A percentile compares a stretch with the other conserved stretches of the same genome.
These are phyloP conservation scores for Extremus antarcticus DNA, from an alignment of 495 filamentous ascomycete genomes.

Conservation along the genomic window DNA sequence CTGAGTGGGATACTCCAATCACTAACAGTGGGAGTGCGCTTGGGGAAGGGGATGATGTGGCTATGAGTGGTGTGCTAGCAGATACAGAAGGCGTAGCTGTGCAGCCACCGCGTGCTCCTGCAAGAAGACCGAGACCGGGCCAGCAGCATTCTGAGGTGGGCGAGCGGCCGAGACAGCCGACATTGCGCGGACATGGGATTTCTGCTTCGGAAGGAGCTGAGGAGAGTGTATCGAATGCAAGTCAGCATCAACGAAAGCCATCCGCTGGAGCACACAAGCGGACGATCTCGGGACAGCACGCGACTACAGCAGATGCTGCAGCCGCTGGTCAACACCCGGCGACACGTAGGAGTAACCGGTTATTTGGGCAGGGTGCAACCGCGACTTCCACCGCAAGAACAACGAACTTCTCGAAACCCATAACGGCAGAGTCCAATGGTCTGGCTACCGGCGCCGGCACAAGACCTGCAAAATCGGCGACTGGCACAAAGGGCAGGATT, in stretches of 20 bases:
- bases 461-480: slow-evolving; percentile 57
- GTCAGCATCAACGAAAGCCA: slow-evolving; percentile 16
- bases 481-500: slow-evolving; percentile 44
- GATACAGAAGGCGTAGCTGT: slow-evolving; percentile 1
- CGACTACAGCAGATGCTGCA: slow-evolving; percentile 37
- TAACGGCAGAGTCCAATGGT: slow-evolving; percentile 27
- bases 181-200: slow-evolving; percentile 6
- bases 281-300: slow-evolving; percentile 72
- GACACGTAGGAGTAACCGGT: slow-evolving; percentile 57
- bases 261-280: slow-evolving; percentile 54
- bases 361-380: slow-evolving; percentile 48
- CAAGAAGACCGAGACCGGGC: slow-evolving; percentile 38
- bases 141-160: slow-evolving; percentile 18
- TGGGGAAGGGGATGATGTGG: slow-evolving; percentile 26
- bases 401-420: slow-evolving; percentile 1
- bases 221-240: slow-evolving; percentile 5
- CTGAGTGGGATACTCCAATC: slow-evolving; percentile 28
- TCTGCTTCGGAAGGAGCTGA: neutral
- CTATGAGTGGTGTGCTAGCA: slow-evolving; percentile 31
- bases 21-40: slow-evolving; percentile 16
- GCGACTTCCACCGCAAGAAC: slow-evolving; percentile 4
- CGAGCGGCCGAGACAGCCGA: slow-evolving; percentile 34
- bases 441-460: neutral
- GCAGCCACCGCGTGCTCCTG: slow-evolving; percentile 57
- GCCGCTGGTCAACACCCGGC: slow-evolving; percentile 53